Conservation (phyloP, 129 eudicot genomes). For the Pseudognaphalium luteoalbum region DNA sequence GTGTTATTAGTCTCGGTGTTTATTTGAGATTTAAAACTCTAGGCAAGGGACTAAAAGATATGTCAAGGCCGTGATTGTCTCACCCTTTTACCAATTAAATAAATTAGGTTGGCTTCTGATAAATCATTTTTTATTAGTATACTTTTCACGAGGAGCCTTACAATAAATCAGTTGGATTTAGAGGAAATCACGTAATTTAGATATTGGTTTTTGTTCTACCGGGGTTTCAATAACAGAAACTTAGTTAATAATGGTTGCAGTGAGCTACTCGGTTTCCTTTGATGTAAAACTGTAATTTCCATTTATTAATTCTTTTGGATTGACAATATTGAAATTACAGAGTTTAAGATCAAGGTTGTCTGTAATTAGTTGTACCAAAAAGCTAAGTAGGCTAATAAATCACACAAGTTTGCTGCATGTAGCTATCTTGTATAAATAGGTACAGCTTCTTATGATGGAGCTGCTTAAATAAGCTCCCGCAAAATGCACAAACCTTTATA, state of each 20-base stretch:
- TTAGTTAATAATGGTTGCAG: background rate
- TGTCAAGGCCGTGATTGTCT: background rate
- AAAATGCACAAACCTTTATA: background rate
- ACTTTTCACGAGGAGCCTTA: background rate
- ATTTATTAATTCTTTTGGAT: too few relatives aligned
- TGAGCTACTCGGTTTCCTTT: background rate
- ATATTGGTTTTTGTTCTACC: background rate
- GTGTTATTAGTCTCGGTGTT: background rate
- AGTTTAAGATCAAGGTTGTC: background rate
- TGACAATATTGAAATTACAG: too few relatives aligned
- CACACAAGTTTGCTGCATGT: background rate
- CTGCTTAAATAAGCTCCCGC: too few relatives aligned
- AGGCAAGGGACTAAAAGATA: background rate
- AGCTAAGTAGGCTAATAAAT: background rate
- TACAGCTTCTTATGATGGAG: background rate
- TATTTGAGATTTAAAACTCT: background rate
- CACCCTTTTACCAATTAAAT: background rate
- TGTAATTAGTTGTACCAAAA: background rate
- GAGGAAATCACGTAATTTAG: background rate
- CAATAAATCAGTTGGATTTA: background rate
- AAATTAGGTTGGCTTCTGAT: background rate
- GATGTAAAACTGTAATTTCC: background rate
- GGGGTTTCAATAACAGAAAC: background rate
- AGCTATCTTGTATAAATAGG: background rate
- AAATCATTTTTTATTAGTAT: background rate